phyloP scores from a whole-genome alignment of 2,329 filamentous ascomycete genomes.

The Ploettnerulaceae sp. region DNA sequence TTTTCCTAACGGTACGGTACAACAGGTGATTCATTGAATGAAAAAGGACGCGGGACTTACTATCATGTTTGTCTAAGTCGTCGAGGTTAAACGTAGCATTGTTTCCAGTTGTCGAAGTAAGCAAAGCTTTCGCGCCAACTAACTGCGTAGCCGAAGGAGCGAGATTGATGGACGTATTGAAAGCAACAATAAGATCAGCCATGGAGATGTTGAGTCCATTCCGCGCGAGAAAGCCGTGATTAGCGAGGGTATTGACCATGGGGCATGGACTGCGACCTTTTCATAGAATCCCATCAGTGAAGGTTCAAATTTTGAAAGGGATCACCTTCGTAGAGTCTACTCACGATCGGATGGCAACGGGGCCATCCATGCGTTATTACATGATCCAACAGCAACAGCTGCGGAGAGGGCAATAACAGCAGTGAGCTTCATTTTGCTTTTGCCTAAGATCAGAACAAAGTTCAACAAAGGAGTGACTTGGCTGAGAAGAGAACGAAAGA shows the following conservation, averaged over 20 bases:
- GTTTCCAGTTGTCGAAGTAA: constrained; percentile 11
- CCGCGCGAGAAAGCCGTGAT: constrained; percentile 39
- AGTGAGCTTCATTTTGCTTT: background rate
- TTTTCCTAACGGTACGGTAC: too few relatives aligned
- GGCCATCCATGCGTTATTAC: background rate
- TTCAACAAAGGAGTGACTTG: background rate
- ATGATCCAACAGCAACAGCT: background rate
- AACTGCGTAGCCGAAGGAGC: constrained; percentile 6
- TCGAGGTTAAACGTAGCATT: constrained; percentile 13
- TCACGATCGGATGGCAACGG: background rate
- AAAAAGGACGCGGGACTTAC: background rate
- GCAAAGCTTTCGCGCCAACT: constrained; percentile 4
- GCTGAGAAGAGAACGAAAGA: background rate
- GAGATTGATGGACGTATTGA: constrained; percentile 11
- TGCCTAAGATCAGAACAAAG: background rate
- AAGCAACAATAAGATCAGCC: constrained; percentile 11
- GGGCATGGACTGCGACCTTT: constrained; percentile 34
- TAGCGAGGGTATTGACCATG: constrained; percentile 40
- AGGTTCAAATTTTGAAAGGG: background rate
- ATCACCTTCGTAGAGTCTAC: background rate
- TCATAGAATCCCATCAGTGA: background rate
- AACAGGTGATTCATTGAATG: too few relatives aligned
- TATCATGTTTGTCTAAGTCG: constrained; percentile 11
- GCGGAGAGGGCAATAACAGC: background rate
- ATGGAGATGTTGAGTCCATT: constrained; percentile 35